phyloP scores from a whole-genome alignment of 1,284 basidiomycete species.

The Ceratobasidium sp. region DNA sequence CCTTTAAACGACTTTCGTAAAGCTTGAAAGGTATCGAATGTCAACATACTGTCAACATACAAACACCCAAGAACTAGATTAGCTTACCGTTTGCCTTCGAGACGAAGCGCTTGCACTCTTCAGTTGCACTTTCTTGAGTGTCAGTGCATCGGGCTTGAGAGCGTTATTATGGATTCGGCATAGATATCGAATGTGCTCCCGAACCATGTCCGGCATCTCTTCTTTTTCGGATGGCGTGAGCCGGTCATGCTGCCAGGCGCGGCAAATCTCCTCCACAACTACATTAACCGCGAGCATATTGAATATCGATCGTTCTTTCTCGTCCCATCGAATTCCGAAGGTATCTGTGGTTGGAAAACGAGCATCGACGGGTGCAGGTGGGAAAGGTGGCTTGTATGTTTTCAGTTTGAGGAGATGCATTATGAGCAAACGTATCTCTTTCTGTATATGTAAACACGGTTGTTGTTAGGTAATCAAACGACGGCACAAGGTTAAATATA shows the following conservation, averaged over 20 bases:
- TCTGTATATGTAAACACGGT: too few relatives aligned
- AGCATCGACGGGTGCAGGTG: background rate
- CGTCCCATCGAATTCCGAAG: conserved; percentile 6
- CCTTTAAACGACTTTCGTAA: background rate
- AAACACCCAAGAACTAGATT: background rate
- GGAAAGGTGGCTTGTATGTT: background rate
- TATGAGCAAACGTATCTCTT: background rate
- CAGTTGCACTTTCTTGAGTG: background rate
- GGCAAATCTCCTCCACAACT: background rate
- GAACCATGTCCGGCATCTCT: background rate
- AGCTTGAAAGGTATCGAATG: too few relatives aligned
- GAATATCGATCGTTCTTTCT: background rate
- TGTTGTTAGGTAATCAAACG: too few relatives aligned
- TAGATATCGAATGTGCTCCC: background rate
- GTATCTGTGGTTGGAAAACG: background rate
- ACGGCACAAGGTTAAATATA: too few relatives aligned
- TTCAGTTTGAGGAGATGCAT: background rate
- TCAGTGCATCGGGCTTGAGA: background rate
- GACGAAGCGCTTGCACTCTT: background rate
- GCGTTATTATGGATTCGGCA: background rate
- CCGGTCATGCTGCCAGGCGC: background rate
- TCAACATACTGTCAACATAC: too few relatives aligned
- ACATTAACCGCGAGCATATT: background rate
- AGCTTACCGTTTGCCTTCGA: conserved; percentile 7
- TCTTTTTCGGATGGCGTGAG: background rate